Evolutionary conservation across 169 alveolate genomes (phyloP).

Genomic region (Blepharisma undulans): DNA sequence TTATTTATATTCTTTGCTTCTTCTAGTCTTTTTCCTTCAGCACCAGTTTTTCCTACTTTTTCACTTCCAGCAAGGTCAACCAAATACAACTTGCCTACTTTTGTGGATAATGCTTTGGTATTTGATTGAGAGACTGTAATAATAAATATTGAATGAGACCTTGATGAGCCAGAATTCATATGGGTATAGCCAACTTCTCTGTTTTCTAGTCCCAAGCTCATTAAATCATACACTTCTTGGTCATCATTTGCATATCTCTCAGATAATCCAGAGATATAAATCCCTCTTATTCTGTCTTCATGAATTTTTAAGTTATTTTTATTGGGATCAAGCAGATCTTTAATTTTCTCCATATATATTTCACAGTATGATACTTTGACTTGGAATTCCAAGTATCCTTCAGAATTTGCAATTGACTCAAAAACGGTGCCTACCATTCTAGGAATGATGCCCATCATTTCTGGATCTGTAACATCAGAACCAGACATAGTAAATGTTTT

Average conservation of each 20-base stretch:
- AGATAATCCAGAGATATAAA: slow-evolving; percentile 82
- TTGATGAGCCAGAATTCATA: slow-evolving; percentile 78
- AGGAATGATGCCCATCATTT: slow-evolving; percentile 82
- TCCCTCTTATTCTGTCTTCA: slow-evolving; percentile 81
- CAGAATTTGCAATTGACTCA: slow-evolving; percentile 41
- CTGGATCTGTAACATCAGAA: slow-evolving; percentile 70
- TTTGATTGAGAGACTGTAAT: slow-evolving; percentile 46
- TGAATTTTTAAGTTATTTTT: slow-evolving; percentile 75
- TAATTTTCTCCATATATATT: slow-evolving; percentile 87
- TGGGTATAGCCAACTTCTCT: slow-evolving; percentile 80
- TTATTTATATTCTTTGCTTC: slow-evolving; percentile 83
- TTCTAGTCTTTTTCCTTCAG: slow-evolving; percentile 74
- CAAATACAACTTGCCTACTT: slow-evolving; percentile 76
- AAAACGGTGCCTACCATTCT: slow-evolving; percentile 84
- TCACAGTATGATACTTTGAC: slow-evolving; percentile 86
- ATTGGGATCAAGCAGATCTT: slow-evolving; percentile 74
- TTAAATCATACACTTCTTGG: slow-evolving; percentile 81
- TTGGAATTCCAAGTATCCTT: slow-evolving; percentile 74
- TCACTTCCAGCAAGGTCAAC: slow-evolving; percentile 84
- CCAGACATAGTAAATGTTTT: slow-evolving; percentile 89
- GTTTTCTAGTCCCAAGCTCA: slow-evolving; percentile 75
- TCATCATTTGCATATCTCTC: slow-evolving; percentile 81
- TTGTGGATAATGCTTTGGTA: slow-evolving; percentile 66
- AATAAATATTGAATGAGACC: slow-evolving; percentile 77
- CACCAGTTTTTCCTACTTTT: slow-evolving; percentile 74